phyloP scores from a whole-genome alignment of 1,284 basidiomycete species.

The Porogramme epimiltina region DNA sequence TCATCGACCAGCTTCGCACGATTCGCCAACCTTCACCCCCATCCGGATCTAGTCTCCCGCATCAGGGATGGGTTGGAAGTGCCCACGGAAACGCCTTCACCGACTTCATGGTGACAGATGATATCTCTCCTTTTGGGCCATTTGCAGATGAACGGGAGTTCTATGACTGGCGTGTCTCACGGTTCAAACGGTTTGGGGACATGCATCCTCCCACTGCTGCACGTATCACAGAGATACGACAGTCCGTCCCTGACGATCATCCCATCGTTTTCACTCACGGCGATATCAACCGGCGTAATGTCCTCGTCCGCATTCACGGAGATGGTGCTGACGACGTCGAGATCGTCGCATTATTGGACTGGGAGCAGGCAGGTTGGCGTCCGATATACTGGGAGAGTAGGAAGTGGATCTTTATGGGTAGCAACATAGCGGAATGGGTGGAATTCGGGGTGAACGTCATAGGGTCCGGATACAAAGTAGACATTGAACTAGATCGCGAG shows the following conservation, averaged over 20 bases:
- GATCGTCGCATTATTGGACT: conserved; percentile 19
- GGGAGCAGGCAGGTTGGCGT: conserved; percentile 22
- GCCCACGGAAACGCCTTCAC: not conserved
- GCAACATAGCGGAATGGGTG: not conserved
- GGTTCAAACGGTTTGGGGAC: not conserved
- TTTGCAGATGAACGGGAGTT: conserved; percentile 1
- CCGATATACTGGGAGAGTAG: conserved; percentile 21
- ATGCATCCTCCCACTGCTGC: not conserved
- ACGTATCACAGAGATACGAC: not conserved
- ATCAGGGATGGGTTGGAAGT: not conserved
- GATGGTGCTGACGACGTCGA: conserved; percentile 7
- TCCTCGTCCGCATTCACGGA: conserved; percentile 9
- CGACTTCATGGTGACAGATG: not conserved
- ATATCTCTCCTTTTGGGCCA: not conserved
- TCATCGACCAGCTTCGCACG: not conserved
- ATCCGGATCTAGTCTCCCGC: not conserved
- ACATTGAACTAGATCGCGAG: not conserved
- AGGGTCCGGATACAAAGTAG: not conserved
- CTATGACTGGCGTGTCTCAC: not conserved
- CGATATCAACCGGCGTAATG: conserved; percentile 9
- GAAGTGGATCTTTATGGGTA: not conserved
- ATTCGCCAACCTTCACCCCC: not conserved
- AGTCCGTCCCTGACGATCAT: not conserved
- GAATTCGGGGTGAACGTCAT: not conserved
- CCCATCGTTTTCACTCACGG: conserved; percentile 8